Evolutionary conservation across 169 alveolate genomes (phyloP), one percentile per base, ranked within the genome.

Genomic region (Cryptosporidium felis): DNA sequence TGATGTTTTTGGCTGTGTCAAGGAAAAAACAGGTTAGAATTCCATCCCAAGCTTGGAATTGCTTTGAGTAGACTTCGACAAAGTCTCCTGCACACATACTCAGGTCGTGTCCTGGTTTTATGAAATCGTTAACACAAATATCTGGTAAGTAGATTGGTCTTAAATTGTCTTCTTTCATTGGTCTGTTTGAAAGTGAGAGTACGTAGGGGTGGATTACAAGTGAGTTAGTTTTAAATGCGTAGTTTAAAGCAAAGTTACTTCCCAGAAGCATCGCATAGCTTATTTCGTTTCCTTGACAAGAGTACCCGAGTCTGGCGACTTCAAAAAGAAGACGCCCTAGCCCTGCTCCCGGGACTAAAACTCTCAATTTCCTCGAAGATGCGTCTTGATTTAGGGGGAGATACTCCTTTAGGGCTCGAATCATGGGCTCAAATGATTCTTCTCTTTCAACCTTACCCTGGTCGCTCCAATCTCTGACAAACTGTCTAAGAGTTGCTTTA

Each of bases 1-100:
- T 92, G 18, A 97, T 91, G 88, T 98, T 97, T 88, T 96, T 95
- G 23, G 99, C 99, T 30, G 99, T 98, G 88, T 98, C 99, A 58
- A 98, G 89, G 88, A 98, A 98, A 88, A 96, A 98, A 46, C 98
- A 96, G 9, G 99, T 98, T 28, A 96, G 90, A 34, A 98, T 91
- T 30, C 96, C 97, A 90, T 98, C 99, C 96, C 98, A 97, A 47
- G 90, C 67, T 44, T 90, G 94, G 26, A 38, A 60, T 34, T 80
- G 79, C 14, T 74, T 82, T 1, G 88, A 82, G 88, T 93, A 95
- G 23, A 94, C 95, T 88, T 96, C 98, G 9, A 95, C 93, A 90
- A 97, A 96, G 82, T 97, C 99, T 5, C 99, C 99, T 10, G 99
- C 99, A 49, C 96, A 96, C 98, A 97, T 96, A 41, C 98, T 94